phyloP scores from a whole-genome alignment of 2,329 filamentous ascomycete species.

The Arthrobotrys megalospora region DNA sequence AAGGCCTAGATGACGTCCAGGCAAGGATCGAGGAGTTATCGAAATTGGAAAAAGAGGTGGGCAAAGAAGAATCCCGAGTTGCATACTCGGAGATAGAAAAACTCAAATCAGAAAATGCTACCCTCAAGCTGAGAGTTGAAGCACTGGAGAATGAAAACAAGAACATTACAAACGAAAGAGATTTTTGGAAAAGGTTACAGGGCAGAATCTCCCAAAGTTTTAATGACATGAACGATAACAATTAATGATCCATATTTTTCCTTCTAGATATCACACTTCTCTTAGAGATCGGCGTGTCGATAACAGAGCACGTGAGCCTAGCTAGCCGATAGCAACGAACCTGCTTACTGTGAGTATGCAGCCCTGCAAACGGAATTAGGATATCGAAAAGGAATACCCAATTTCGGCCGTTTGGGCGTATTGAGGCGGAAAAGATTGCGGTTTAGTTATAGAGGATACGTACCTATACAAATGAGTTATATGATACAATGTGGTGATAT shows the following conservation, averaged over 20 bases:
- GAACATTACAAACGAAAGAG: constrained; percentile 22
- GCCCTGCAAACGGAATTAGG: too few relatives aligned
- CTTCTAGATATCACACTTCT: constrained; percentile 8
- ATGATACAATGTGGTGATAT: too few relatives aligned
- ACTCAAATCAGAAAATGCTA: constrained; percentile 28
- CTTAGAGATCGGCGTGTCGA: background rate
- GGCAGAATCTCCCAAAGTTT: background rate
- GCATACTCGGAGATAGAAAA: constrained; percentile 23
- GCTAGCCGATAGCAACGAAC: background rate
- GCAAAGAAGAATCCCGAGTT: constrained; percentile 6
- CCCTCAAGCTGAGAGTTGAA: constrained; percentile 14
- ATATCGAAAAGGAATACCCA: too few relatives aligned
- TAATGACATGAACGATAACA: background rate
- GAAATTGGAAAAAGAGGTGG: constrained; percentile 22
- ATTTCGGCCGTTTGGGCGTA: too few relatives aligned
- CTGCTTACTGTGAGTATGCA: too few relatives aligned
- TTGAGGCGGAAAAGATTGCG: too few relatives aligned
- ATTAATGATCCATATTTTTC: background rate
- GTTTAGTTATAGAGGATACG: too few relatives aligned
- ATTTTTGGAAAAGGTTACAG: constrained; percentile 21
- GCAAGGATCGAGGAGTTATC: constrained; percentile 31
- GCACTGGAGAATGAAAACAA: constrained; percentile 29
- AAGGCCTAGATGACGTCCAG: constrained; percentile 17
- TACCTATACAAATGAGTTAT: too few relatives aligned
- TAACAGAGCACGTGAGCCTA: background rate